Percentiles rank a stretch among this genome's conserved stretches.
phyloP scores from a whole-genome alignment of 1,139 yeast species.

The Protomyces gravidus region DNA sequence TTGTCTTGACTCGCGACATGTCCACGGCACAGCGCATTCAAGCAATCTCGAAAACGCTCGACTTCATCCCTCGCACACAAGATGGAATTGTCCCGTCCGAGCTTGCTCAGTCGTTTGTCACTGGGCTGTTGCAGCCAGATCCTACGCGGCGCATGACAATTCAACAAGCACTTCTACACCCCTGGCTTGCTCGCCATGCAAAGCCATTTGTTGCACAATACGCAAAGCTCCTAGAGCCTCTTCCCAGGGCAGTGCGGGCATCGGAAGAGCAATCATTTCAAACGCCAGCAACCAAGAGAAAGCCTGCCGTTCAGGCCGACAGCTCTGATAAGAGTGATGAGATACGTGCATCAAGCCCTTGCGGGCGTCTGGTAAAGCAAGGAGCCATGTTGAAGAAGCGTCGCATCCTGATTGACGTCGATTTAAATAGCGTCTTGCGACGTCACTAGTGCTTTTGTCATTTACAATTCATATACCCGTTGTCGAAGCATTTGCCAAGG shows the following conservation, averaged over 20 bases:
- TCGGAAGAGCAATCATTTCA: neutral
- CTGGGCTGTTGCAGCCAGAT: conserved; percentile 44
- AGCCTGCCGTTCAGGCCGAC: neutral
- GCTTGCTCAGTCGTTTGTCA: conserved; percentile 44
- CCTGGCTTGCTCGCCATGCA: conserved; percentile 48
- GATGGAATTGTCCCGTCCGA: conserved; percentile 17
- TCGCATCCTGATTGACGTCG: neutral
- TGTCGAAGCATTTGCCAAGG: too few species aligned
- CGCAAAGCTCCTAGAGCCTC: conserved; percentile 1
- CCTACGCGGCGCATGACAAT: conserved; percentile 44
- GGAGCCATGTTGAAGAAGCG: neutral
- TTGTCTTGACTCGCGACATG: conserved; percentile 10
- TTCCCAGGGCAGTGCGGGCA: neutral
- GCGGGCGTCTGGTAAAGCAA: neutral
- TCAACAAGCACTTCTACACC: conserved; percentile 44
- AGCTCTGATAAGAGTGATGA: neutral
- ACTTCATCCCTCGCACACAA: neutral
- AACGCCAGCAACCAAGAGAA: neutral
- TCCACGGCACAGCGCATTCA: neutral
- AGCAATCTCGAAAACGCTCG: neutral
- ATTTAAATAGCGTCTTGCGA: neutral
- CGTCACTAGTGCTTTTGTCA: too few species aligned
- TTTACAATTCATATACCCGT: too few species aligned
- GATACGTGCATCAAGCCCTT: neutral
- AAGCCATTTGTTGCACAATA: conserved; percentile 37